Percentiles rank a stretch among this genome's conserved stretches.
Conservation (phyloP, 139 green algal species). For the Chara braunii region DNA sequence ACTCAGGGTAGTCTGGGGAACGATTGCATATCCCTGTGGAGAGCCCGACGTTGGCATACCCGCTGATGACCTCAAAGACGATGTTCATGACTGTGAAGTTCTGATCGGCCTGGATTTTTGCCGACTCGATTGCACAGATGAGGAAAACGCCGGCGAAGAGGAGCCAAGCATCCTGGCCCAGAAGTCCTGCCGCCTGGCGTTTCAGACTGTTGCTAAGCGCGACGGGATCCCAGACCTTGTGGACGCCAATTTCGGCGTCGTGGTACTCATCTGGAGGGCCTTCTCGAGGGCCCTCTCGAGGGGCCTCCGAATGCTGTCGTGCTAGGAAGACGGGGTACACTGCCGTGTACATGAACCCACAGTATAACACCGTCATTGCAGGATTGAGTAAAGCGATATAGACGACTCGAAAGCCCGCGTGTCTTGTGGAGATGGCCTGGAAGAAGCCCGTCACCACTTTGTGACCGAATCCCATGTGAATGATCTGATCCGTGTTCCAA, state of each 20-base stretch:
- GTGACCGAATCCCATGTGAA: background rate
- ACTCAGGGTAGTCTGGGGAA: no score
- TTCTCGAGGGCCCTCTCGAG: conserved; percentile 14
- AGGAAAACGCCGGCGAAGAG: conserved; percentile 15
- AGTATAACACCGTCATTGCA: conserved; percentile 29
- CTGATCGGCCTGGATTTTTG: background rate
- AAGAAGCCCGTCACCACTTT: conserved; percentile 27
- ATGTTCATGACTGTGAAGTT: conserved; percentile 15
- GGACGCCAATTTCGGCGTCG: conserved; percentile 18
- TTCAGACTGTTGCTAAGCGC: no score
- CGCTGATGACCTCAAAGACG: conserved; percentile 23
- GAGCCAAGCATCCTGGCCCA: conserved; percentile 19
- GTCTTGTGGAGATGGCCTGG: conserved; percentile 26
- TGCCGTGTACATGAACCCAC: conserved; percentile 25
- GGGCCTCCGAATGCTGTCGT: conserved; percentile 5
- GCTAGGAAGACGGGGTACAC: conserved; percentile 35
- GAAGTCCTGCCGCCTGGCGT: no score
- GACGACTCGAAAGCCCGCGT: conserved; percentile 11
- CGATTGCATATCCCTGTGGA: no score
- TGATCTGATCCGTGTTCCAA: conserved; percentile 4
- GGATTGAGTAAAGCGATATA: conserved; percentile 5
- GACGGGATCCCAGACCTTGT: no score
- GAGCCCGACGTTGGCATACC: background rate
- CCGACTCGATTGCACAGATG: conserved; percentile 3
- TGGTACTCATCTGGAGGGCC: no score